These are phyloP conservation scores for Gynandropsis gynandra DNA, from an alignment of 345 rosid genomes.

Conservation along the genomic window DNA sequence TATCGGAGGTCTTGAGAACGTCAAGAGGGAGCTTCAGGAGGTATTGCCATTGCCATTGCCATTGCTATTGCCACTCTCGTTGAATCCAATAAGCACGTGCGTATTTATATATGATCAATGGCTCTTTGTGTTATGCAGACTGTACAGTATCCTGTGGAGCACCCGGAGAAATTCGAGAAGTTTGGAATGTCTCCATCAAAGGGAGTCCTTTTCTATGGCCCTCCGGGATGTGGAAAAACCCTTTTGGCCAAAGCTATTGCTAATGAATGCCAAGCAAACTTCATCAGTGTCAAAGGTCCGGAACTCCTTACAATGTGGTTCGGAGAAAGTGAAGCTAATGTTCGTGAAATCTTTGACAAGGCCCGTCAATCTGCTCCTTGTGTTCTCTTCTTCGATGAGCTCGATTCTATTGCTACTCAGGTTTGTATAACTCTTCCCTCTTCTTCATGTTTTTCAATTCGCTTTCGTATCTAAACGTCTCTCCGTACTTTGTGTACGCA, in stretches of 20 bases:
- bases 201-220: slow-evolving; percentile 95
- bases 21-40: slow-evolving; percentile 95
- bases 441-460: too few relatives aligned
- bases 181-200: slow-evolving; percentile 97
- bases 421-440: slow-evolving; percentile 20
- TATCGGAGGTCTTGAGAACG: slow-evolving; percentile 92
- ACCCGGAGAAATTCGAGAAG: slow-evolving; percentile 94
- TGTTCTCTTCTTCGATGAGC: slow-evolving; percentile 89
- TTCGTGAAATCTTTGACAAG: slow-evolving; percentile 92
- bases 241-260: slow-evolving; percentile 96
- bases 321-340: slow-evolving; percentile 95
- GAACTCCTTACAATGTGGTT: slow-evolving; percentile 99
- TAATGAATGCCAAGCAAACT: slow-evolving; percentile 94
- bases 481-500: slow-evolving; percentile 21
- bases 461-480: too few relatives aligned
- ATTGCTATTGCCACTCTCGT: slow-evolving; percentile 5
- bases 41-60: slow-evolving; percentile 27
- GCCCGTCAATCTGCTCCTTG: slow-evolving; percentile 96
- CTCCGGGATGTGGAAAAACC: slow-evolving; percentile 98
- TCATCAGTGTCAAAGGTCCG: slow-evolving; percentile 92
- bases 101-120: not conserved
- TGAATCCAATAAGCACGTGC: not conserved
- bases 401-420: slow-evolving; percentile 96
- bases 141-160: slow-evolving; percentile 98
- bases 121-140: slow-evolving; percentile 40